phyloP scores from a whole-genome alignment of 2,329 filamentous ascomycete genomes.

The Aspergillus udagawae region DNA sequence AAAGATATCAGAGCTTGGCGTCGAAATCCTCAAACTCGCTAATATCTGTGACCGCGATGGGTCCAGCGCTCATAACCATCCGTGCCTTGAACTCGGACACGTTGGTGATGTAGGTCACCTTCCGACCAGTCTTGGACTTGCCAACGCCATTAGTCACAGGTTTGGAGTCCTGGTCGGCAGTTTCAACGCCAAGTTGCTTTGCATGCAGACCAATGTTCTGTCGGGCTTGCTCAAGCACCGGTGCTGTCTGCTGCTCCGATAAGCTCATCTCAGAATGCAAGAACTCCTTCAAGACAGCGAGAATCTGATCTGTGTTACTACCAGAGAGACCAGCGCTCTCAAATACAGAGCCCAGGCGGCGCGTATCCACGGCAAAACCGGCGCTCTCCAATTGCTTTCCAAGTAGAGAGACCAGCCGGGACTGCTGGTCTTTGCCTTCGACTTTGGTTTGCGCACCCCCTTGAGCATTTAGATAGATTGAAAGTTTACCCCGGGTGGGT shows the following conservation, averaged over 20 bases:
- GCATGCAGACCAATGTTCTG: constrained; percentile 45
- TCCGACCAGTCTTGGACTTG: constrained; percentile 30
- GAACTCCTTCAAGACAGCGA: constrained; percentile 50
- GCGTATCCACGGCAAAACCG: constrained; percentile 42
- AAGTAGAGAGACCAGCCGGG: constrained; percentile 42
- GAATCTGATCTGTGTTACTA: constrained; percentile 48
- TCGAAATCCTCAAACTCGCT: constrained; percentile 82
- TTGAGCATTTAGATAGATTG: constrained; percentile 79
- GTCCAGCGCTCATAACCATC: constrained; percentile 67
- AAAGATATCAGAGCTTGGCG: constrained; percentile 63
- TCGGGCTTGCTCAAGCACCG: constrained; percentile 48
- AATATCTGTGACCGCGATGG: constrained; percentile 68
- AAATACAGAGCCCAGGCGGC: constrained; percentile 43
- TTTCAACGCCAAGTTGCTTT: constrained; percentile 43
- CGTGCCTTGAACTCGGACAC: constrained; percentile 76
- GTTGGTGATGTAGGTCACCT: constrained; percentile 65
- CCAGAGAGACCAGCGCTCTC: constrained; percentile 43
- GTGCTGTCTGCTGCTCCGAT: constrained; percentile 46
- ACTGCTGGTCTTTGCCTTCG: constrained; percentile 41
- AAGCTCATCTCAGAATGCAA: constrained; percentile 48
- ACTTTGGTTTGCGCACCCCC: constrained; percentile 44
- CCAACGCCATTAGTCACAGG: constrained; percentile 20
- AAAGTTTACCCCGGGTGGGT: constrained; percentile 69
- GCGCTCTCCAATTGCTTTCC: constrained; percentile 46
- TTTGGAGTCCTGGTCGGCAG: constrained; percentile 19